Evolutionary conservation across 768 basidiomycete species (phyloP).

Genomic region (Termitomyces sp.): DNA sequence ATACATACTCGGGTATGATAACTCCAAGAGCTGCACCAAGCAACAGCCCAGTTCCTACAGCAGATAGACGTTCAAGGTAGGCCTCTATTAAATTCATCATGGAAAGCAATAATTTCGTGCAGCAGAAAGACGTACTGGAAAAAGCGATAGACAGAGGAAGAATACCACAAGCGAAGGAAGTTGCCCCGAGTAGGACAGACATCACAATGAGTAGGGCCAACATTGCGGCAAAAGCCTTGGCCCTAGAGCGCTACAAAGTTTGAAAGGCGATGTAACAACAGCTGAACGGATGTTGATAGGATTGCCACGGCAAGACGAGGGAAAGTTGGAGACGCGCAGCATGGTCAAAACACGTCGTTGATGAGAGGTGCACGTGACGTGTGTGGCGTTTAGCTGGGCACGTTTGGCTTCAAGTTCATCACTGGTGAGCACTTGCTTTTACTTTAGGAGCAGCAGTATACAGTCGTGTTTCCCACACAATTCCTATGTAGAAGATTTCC

Average conservation of each 20-base stretch:
- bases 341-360: not conserved
- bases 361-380: not conserved
- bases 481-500: no score
- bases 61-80: constrained; percentile 40
- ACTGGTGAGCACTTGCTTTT: no score
- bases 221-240: constrained; percentile 21
- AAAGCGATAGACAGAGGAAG: constrained; percentile 72
- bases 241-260: not conserved
- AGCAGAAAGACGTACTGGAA: constrained; percentile 48
- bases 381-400: not conserved
- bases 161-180: constrained; percentile 68
- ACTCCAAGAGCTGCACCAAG: constrained; percentile 89
- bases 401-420: no score
- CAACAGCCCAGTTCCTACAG: constrained; percentile 78
- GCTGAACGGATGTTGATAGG: no score
- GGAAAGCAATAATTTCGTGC: not conserved
- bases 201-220: constrained; percentile 44
- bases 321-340: not conserved
- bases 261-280: not conserved
- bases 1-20: constrained; percentile 87
- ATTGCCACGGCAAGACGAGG: not conserved
- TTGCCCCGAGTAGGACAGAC: constrained; percentile 56
- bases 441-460: no score
- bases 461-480: no score
- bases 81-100: constrained; percentile 21